Evolutionary conservation across 257 asterid genomes (phyloP).

Genomic region (Parsonsia alboflavescens): DNA sequence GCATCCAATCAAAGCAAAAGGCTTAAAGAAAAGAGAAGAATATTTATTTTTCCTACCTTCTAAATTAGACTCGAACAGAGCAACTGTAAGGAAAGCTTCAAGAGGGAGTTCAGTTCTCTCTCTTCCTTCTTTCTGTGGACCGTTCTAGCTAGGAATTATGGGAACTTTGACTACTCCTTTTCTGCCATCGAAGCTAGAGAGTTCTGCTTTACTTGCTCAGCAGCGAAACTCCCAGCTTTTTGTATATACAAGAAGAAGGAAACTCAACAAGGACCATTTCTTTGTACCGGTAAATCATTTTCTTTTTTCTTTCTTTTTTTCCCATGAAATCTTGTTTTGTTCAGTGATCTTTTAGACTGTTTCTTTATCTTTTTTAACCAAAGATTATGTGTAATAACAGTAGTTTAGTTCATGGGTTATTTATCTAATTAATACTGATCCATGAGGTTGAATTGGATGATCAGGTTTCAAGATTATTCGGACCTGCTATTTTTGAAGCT

Average conservation of each 20-base stretch:
- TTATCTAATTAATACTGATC: not conserved
- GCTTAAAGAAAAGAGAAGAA: too few relatives aligned
- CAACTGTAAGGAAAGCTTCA: constrained; percentile 1
- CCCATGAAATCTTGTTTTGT: not conserved
- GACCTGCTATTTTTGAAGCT: constrained; percentile 81
- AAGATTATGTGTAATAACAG: not conserved
- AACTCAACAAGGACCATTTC: constrained; percentile 31
- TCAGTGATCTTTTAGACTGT: not conserved
- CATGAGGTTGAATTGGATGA: not conserved
- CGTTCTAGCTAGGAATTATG: constrained; percentile 23
- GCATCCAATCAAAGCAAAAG: constrained; percentile 15
- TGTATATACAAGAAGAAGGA: constrained; percentile 37
- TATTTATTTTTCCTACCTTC: not conserved
- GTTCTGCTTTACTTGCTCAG: constrained; percentile 18
- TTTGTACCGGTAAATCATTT: constrained; percentile 48
- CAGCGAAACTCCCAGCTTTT: constrained; percentile 25
- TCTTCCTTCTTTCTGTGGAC: not conserved
- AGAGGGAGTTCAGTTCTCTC: not conserved
- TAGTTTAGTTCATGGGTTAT: not conserved
- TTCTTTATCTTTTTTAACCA: not conserved
- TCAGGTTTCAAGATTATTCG: constrained; percentile 83
- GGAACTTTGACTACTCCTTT: constrained; percentile 42
- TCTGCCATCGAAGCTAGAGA: constrained; percentile 44
- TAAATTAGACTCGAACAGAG: not conserved
- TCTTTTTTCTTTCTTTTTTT: not conserved